phyloP scores from a whole-genome alignment of 768 basidiomycete species.

The Hysterangium stoloniferum region DNA sequence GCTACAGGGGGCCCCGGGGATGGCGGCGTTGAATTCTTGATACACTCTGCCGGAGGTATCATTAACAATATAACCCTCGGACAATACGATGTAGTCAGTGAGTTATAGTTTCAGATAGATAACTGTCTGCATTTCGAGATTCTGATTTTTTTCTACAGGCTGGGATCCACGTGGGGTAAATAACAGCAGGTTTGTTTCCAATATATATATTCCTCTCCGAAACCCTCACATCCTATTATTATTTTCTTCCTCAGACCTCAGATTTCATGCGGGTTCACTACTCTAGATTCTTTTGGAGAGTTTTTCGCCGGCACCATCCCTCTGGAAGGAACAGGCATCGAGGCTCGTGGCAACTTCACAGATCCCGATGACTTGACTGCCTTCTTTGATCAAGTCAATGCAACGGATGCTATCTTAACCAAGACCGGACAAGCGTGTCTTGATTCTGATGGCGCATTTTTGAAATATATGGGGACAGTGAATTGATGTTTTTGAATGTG shows the following conservation, averaged over 20 bases:
- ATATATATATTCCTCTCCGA: background rate
- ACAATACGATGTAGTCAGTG: background rate
- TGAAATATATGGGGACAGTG: constrained; percentile 8
- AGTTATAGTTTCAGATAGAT: background rate
- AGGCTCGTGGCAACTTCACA: constrained; percentile 7
- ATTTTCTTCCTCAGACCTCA: background rate
- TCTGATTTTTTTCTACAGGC: background rate
- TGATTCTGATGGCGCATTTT: constrained; percentile 2
- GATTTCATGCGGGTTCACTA: constrained; percentile 5
- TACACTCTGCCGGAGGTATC: background rate
- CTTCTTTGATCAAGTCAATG: background rate
- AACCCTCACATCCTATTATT: background rate
- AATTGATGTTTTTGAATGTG: background rate
- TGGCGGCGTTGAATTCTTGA: background rate
- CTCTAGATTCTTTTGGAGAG: background rate
- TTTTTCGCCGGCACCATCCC: constrained; percentile 2
- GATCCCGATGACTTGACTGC: background rate
- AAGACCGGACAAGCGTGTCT: constrained; percentile 2
- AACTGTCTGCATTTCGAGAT: background rate
- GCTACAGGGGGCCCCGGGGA: background rate
- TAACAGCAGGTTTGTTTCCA: background rate
- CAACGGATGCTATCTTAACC: background rate
- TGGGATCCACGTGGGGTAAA: constrained; percentile 7
- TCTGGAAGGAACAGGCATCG: background rate
- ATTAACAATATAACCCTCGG: background rate